Evolutionary conservation across 192 early-diverging fungal species (phyloP), one percentile per base, ranked within the genome.

Genomic region (Entrophospora sp.): DNA sequence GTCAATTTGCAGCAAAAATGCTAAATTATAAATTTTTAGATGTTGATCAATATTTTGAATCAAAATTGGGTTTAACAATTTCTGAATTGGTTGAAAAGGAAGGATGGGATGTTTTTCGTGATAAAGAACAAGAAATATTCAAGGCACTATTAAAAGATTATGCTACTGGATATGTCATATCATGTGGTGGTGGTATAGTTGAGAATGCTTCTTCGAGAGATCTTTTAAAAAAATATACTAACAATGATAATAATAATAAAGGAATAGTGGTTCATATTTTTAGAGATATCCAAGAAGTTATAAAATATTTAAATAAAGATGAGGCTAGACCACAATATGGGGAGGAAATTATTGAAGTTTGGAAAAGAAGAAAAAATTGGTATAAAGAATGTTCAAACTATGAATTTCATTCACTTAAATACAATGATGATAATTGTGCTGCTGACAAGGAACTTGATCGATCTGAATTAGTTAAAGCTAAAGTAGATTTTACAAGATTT

Each of bases 171-270:
- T 76, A 87, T 48, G 74, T 99, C 14, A 80, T 97, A 61, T 87
- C 93, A 3, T 96, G 93, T 69, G 96, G 96, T 32, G 96, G 96
- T 37, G 96, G 96, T 20, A 88, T 97, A 36, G 90, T 99, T 31
- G 96, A 99, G 73, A 85, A 81, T 0, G 75, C 77, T 27, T 83
- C 70, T 2, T 88, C 81, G n/a, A 79, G 93, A n/a, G 68, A 71
- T 14, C 55, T 84, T 1, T 75, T 98, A 60, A 80, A 85, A 57
- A 62, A 78, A 45, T 89, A 91, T 75, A 57, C 66, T 4, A 70
- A 73, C 2, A 71, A 1, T n/a, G n/a, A n/a, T n/a, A n/a, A n/a
- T n/a, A n/a, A n/a, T n/a, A 34, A 67, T 22, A 81, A 78, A 8
- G 85, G 79, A 5, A 74, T 80, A 16, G 93, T 96, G 7, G 66